phyloP scores from a whole-genome alignment of 2,329 filamentous ascomycete genomes.

The Arthrobotrys musiformis region DNA sequence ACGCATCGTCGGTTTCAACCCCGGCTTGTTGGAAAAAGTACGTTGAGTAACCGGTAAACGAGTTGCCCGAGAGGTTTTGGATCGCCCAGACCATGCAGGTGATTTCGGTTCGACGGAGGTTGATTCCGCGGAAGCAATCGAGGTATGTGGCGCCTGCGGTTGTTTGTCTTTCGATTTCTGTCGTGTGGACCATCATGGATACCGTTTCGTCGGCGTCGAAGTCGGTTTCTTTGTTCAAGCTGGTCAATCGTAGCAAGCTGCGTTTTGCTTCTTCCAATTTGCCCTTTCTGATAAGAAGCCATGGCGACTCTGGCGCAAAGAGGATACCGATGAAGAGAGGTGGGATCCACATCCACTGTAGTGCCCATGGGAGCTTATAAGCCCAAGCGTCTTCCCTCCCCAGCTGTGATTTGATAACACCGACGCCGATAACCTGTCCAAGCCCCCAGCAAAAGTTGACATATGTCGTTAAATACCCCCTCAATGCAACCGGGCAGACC shows the following conservation, averaged over 20 bases:
- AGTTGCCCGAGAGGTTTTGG: constrained; percentile 64
- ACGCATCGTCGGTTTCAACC: constrained; percentile 61
- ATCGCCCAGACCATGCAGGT: constrained; percentile 67
- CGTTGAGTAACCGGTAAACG: constrained; percentile 59
- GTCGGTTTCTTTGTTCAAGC: constrained; percentile 72
- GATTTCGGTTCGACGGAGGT: constrained; percentile 81
- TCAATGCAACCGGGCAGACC: constrained; percentile 77
- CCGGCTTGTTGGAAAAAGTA: constrained; percentile 67
- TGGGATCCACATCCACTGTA: constrained; percentile 82
- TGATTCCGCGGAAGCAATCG: constrained; percentile 84
- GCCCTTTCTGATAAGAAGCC: constrained; percentile 78
- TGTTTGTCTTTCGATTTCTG: constrained; percentile 74
- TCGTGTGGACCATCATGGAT: constrained; percentile 93
- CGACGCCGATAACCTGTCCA: constrained; percentile 78
- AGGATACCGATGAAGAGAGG: constrained; percentile 74
- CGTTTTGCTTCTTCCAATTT: constrained; percentile 74
- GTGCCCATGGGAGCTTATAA: constrained; percentile 75
- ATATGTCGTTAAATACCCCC: constrained; percentile 78
- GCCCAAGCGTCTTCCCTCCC: constrained; percentile 74
- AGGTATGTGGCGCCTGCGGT: constrained; percentile 71
- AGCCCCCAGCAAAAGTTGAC: constrained; percentile 80
- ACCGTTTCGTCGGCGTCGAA: constrained; percentile 87
- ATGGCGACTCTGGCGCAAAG: constrained; percentile 77
- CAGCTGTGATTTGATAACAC: constrained; percentile 76
- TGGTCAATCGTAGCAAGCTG: constrained; percentile 74